Conservation (phyloP, 129 eudicot genomes). For the Flaveria sonorensis region DNA sequence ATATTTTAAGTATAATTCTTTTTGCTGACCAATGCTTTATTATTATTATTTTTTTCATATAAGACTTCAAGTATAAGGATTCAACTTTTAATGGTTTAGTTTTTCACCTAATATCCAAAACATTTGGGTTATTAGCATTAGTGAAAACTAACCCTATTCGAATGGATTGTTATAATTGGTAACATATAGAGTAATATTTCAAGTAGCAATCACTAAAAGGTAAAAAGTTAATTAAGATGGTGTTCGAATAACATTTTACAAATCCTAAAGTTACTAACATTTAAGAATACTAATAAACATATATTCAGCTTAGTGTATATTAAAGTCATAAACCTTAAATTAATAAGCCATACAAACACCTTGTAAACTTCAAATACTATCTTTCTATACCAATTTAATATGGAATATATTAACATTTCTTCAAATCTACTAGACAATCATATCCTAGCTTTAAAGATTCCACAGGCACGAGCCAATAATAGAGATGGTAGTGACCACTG, state of each 20-base stretch:
- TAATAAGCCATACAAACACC: background rate
- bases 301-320: background rate
- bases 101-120: no score
- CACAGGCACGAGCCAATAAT: constrained; percentile 24
- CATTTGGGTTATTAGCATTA: no score
- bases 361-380: background rate
- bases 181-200: background rate
- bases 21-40: no score
- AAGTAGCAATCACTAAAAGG: background rate
- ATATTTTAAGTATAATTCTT: no score
- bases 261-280: background rate
- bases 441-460: constrained; percentile 26
- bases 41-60: no score
- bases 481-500: constrained; percentile 23
- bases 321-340: no score
- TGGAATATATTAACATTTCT: background rate
- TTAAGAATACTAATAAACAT: background rate
- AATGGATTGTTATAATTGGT: no score
- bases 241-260: background rate
- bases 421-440: background rate
- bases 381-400: background rate
- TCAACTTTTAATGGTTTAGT: no score
- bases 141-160: no score
- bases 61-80: no score
- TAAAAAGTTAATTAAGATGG: background rate